A percentile compares a stretch with the other conserved stretches of the same genome.
Conservation (phyloP, 345 rosid genomes). For the Nephelium lappaceum region DNA sequence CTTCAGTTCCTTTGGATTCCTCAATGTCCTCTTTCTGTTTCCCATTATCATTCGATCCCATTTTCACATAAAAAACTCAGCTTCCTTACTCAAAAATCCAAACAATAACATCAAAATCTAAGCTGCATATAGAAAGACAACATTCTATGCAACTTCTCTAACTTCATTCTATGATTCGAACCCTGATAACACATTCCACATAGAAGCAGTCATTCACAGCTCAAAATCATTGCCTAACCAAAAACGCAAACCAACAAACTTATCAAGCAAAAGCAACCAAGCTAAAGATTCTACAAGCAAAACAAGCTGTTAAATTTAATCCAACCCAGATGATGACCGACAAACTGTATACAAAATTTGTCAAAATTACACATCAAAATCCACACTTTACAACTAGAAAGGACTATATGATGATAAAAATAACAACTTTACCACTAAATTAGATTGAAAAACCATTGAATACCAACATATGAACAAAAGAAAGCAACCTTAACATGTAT, state of each 20-base stretch:
- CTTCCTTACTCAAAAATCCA: slow-evolving; percentile 7
- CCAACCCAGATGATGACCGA: not conserved
- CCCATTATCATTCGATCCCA: slow-evolving; percentile 51
- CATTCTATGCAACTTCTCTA: not conserved
- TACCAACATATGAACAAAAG: not conserved
- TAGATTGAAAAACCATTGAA: slow-evolving; percentile 3
- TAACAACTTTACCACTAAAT: not conserved
- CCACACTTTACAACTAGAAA: not conserved
- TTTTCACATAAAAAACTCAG: slow-evolving; percentile 23
- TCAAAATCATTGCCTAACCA: not conserved
- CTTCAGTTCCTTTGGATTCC: slow-evolving; percentile 39
- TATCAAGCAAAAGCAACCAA: not conserved
- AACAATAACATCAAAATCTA: not conserved
- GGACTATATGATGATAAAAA: not conserved
- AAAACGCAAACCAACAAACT: not conserved
- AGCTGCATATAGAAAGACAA: not conserved
- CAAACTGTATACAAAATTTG: not conserved
- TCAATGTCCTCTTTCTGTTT: slow-evolving; percentile 42
- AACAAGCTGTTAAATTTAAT: not conserved
- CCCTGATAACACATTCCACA: slow-evolving; percentile 8
- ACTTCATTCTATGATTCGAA: slow-evolving; percentile 5
- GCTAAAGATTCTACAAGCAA: not conserved
- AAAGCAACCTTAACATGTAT: not conserved
- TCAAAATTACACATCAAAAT: not conserved
- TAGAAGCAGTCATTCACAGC: not conserved